phyloP scores from a whole-genome alignment of 371 early-diverging fungal species.

The Mortierella sp. region DNA sequence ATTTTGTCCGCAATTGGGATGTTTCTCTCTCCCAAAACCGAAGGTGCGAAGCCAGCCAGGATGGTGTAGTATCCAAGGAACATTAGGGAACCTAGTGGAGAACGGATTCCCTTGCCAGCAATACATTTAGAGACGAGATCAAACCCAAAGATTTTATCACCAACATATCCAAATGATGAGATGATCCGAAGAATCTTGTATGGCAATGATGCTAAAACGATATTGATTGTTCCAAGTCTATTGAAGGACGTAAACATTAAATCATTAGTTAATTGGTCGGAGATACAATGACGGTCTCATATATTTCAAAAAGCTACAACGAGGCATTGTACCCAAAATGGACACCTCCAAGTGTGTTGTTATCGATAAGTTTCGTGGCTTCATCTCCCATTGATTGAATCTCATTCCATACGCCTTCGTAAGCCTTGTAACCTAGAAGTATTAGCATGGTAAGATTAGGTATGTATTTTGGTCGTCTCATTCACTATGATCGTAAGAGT shows the following conservation, averaged over 20 bases:
- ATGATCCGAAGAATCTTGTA: conserved; percentile 67
- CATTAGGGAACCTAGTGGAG: conserved; percentile 70
- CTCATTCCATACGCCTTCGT: conserved; percentile 55
- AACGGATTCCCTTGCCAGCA: conserved; percentile 67
- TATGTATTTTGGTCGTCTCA: neutral
- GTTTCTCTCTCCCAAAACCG: conserved; percentile 42
- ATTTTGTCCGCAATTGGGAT: conserved; percentile 67
- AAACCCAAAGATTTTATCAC: conserved; percentile 70
- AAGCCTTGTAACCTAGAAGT: conserved; percentile 55
- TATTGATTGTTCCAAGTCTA: conserved; percentile 73
- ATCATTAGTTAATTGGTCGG: neutral
- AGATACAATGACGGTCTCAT: neutral
- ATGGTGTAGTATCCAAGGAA: conserved; percentile 65
- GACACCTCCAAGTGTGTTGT: conserved; percentile 50
- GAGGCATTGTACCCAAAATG: conserved; percentile 49
- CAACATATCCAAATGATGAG: conserved; percentile 65
- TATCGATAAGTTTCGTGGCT: conserved; percentile 35
- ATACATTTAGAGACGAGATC: conserved; percentile 67
- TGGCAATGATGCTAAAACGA: conserved; percentile 71
- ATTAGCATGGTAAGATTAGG: neutral
- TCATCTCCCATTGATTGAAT: conserved; percentile 51
- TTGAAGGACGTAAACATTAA: neutral
- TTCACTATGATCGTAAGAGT: neutral
- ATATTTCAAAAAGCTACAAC: neutral
- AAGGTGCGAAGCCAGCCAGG: conserved; percentile 62